phyloP scores from a whole-genome alignment of 768 basidiomycete species.

The Ramaria rubella region DNA sequence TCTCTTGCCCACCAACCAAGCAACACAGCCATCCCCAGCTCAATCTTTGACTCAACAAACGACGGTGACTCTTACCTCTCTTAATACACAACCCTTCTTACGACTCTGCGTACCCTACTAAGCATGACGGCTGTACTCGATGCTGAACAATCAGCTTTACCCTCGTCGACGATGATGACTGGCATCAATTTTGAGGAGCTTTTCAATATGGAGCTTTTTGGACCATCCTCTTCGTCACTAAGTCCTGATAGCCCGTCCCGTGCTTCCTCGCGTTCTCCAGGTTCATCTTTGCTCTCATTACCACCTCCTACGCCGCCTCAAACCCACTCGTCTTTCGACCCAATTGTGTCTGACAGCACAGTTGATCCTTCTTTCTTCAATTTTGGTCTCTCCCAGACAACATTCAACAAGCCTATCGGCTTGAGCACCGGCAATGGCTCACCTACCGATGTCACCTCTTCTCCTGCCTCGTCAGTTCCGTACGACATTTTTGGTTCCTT shows the following conservation, averaged over 20 bases:
- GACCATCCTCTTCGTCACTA: constrained; percentile 10
- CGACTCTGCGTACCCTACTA: background rate
- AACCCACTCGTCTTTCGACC: background rate
- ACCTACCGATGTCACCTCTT: background rate
- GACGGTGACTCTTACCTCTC: no score
- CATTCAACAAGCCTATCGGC: constrained; percentile 14
- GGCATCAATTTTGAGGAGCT: constrained; percentile 50
- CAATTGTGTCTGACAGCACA: background rate
- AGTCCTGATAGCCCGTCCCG: constrained; percentile 20
- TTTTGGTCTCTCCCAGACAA: constrained; percentile 7
- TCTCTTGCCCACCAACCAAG: background rate
- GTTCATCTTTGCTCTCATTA: constrained; percentile 13
- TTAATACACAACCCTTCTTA: background rate
- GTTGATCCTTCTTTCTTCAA: constrained; percentile 2
- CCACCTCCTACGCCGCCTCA: constrained; percentile 19
- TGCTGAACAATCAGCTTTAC: constrained; percentile 7
- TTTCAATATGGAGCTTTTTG: constrained; percentile 58
- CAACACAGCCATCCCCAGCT: background rate
- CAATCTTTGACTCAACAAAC: background rate
- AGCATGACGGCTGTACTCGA: constrained; percentile 9
- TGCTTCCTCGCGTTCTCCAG: constrained; percentile 21
- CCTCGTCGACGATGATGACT: constrained; percentile 18
- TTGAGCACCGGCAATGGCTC: constrained; percentile 23
- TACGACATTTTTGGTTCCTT: constrained; percentile 39
- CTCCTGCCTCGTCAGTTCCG: constrained; percentile 19